phyloP scores from a whole-genome alignment of 2,329 filamentous ascomycete genomes.

The Beauveria caledonica region DNA sequence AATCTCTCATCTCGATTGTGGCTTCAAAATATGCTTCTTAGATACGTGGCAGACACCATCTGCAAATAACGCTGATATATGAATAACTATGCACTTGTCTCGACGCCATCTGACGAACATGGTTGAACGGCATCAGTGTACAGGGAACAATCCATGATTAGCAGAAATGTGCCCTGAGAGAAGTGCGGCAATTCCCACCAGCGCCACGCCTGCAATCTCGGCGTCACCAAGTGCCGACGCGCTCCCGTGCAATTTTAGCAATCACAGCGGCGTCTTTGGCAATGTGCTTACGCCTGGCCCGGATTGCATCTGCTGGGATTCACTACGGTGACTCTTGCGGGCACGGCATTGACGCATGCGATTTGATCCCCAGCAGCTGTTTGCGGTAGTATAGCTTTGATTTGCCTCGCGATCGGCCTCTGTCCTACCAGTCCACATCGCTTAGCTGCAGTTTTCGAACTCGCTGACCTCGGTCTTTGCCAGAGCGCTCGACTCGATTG shows the following conservation, averaged over 20 bases:
- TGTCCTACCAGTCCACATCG: slow-evolving; percentile 86
- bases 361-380: background rate
- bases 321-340: background rate
- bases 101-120: background rate
- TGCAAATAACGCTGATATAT: background rate
- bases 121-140: background rate
- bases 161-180: background rate
- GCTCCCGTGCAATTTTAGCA: background rate
- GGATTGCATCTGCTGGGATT: too few species aligned
- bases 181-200: background rate
- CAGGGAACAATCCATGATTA: background rate
- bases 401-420: slow-evolving; percentile 21
- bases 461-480: slow-evolving; percentile 66
- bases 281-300: background rate
- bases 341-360: background rate
- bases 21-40: background rate
- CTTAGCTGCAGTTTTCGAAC: slow-evolving; percentile 87
- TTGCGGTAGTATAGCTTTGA: background rate
- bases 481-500: slow-evolving; percentile 47
- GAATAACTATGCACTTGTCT: background rate
- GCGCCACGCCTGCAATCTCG: background rate
- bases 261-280: too few species aligned
- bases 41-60: background rate
- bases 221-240: background rate
- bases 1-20: background rate